Percentiles rank a stretch among this genome's conserved stretches.
Conservation (phyloP, 1,284 basidiomycete genomes). For the Bondarzewia mesenterica region DNA sequence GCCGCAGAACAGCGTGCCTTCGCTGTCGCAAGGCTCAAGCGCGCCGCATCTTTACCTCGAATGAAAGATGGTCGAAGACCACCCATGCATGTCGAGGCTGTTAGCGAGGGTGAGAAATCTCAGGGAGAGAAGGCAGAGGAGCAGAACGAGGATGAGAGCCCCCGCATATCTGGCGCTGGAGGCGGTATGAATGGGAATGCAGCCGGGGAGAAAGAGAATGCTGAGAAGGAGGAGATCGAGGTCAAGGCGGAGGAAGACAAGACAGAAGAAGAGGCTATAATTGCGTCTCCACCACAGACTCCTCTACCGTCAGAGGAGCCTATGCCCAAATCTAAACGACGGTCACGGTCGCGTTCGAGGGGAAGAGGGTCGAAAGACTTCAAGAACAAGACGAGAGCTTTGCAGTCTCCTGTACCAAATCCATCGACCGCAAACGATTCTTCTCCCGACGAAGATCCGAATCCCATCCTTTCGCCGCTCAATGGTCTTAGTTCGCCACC, state of each 20-base stretch:
- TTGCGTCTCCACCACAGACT: constrained; percentile 15
- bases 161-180: constrained; percentile 7
- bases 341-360: constrained; percentile 67
- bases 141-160: constrained; percentile 8
- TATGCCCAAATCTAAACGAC: constrained; percentile 39
- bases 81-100: constrained; percentile 71
- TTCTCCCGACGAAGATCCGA: constrained; percentile 56
- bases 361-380: constrained; percentile 69
- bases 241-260: constrained; percentile 14
- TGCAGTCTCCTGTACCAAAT: constrained; percentile 31
- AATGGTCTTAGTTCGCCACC: constrained; percentile 37
- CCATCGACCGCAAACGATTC: constrained; percentile 41
- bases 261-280: constrained; percentile 15
- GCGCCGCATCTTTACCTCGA: constrained; percentile 81
- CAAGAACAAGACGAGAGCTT: constrained; percentile 39
- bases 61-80: constrained; percentile 82
- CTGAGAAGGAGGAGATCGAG: constrained; percentile 14
- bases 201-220: background rate
- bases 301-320: constrained; percentile 20
- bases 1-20: constrained; percentile 69
- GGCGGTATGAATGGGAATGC: background rate
- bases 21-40: constrained; percentile 83
- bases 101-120: constrained; percentile 67
- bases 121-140: constrained; percentile 21
- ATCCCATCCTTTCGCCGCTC: constrained; percentile 20